Conservation (phyloP, 2,329 filamentous ascomycete species). For the Hypocreales sp. region DNA sequence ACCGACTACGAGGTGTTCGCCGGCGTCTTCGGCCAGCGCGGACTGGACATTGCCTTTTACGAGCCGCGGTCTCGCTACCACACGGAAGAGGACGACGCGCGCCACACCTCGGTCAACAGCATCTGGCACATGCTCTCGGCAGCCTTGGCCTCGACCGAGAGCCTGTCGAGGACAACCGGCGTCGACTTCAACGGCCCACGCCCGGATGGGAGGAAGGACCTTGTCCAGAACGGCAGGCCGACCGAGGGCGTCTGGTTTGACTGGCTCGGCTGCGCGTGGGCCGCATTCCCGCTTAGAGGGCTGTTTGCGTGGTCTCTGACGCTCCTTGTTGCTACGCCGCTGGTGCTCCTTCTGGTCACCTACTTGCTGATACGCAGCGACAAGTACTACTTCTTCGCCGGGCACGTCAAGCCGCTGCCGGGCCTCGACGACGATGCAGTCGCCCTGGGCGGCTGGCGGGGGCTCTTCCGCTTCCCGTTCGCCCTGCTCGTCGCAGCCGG, state of each 20-base stretch:
- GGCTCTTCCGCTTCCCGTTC: conserved; percentile 72
- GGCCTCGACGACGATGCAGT: conserved; percentile 47
- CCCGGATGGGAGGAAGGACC: conserved; percentile 37
- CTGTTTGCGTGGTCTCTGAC: conserved; percentile 82
- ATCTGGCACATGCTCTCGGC: conserved; percentile 94
- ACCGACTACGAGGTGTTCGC: conserved; percentile 85
- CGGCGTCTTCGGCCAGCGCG: conserved; percentile 62
- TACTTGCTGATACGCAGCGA: conserved; percentile 54
- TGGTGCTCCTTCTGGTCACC: conserved; percentile 55
- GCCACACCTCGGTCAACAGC: conserved; percentile 54
- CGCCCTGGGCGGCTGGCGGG: conserved; percentile 58
- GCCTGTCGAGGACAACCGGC: conserved; percentile 53
- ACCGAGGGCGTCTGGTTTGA: conserved; percentile 84
- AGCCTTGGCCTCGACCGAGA: conserved; percentile 57
- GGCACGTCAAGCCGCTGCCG: conserved; percentile 35
- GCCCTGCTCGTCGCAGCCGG: conserved; percentile 53
- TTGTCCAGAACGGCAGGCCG: conserved; percentile 50
- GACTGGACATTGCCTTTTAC: conserved; percentile 86
- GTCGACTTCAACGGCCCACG: conserved; percentile 47
- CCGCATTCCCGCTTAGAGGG: conserved; percentile 63
- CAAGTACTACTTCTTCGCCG: conserved; percentile 80
- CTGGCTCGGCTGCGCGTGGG: conserved; percentile 66
- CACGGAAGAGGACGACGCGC: conserved; percentile 73
- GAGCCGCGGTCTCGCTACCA: conserved; percentile 78
- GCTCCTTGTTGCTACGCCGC: conserved; percentile 62